A percentile compares a stretch with the other conserved stretches of the same genome.
Evolutionary conservation across 352 stramenopile species (phyloP).

Genomic region (Phytophthora lateralis): DNA sequence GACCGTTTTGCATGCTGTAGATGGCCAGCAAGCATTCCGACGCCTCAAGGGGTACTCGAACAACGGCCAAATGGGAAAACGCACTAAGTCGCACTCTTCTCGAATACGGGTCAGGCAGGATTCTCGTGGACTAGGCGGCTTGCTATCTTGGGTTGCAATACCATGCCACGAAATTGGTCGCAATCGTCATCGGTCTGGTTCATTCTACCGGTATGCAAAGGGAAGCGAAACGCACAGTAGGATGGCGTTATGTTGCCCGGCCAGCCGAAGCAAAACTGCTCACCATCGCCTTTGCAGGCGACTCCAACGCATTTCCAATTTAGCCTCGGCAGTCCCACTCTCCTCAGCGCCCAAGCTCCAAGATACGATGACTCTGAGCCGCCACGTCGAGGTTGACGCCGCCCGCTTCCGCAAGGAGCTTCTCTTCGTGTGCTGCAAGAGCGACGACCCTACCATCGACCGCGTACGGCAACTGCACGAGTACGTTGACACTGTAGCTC

Average conservation of each 20-base stretch:
- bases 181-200: conserved; percentile 25
- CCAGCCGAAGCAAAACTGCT: conserved; percentile 30
- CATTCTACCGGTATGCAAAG: not conserved
- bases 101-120: too few species aligned
- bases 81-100: conserved; percentile 16
- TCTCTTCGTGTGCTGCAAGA: conserved; percentile 44
- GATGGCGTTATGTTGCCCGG: not conserved
- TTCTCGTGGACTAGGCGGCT: too few species aligned
- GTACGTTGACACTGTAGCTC: conserved; percentile 19
- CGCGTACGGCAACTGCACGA: conserved; percentile 36
- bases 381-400: conserved; percentile 22
- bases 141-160: conserved; percentile 11
- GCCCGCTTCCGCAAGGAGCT: conserved; percentile 34
- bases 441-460: conserved; percentile 27
- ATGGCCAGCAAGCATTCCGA: not conserved
- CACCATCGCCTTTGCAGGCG: not conserved
- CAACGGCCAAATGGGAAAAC: conserved; percentile 12
- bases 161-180: not conserved
- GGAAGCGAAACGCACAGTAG: conserved; percentile 14
- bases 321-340: conserved; percentile 14
- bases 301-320: conserved; percentile 15
- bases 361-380: conserved; percentile 25
- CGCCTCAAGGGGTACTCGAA: not conserved
- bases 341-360: conserved; percentile 11
- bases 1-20: conserved; percentile 6